A percentile compares a stretch with the other conserved stretches of the same genome.
These are phyloP conservation scores for Tuber umbilicatum DNA, from an alignment of 495 filamentous ascomycete species.

Conservation along the genomic window DNA sequence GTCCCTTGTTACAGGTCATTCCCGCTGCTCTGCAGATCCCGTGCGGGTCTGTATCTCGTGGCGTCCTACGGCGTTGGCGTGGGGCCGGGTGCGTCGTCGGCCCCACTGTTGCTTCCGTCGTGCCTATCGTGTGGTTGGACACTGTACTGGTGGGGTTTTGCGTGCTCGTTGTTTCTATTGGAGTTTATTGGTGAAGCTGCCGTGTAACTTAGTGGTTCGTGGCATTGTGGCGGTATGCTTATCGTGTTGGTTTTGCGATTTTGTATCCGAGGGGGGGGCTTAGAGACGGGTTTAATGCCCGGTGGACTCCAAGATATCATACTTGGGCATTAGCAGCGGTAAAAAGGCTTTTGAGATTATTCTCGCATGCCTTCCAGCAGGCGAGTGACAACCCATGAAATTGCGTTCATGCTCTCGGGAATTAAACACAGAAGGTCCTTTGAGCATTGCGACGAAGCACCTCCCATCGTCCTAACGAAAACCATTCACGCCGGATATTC, in stretches of 20 bases:
- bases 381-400: slow-evolving; percentile 2
- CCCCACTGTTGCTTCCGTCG: not conserved
- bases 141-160: not conserved
- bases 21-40: not conserved
- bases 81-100: not conserved
- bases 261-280: too few relatives aligned
- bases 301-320: not conserved
- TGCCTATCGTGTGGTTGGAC: not conserved
- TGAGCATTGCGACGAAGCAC: not conserved
- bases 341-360: too few relatives aligned
- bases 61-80: not conserved
- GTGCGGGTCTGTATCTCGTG: not conserved
- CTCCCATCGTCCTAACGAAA: not conserved
- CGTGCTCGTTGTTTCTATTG: not conserved
- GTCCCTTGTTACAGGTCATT: not conserved
- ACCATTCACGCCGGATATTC: not conserved
- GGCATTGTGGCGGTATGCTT: not conserved
- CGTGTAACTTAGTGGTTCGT: not conserved
- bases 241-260: too few relatives aligned
- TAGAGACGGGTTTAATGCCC: too few relatives aligned
- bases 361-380: not conserved
- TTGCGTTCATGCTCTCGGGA: not conserved
- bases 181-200: not conserved
- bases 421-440: not conserved
- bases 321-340: too few relatives aligned